Evolutionary conservation across 257 asterid species (phyloP), one percentile per base, ranked within the genome.

Genomic region (Fraxinus quadrangulata): DNA sequence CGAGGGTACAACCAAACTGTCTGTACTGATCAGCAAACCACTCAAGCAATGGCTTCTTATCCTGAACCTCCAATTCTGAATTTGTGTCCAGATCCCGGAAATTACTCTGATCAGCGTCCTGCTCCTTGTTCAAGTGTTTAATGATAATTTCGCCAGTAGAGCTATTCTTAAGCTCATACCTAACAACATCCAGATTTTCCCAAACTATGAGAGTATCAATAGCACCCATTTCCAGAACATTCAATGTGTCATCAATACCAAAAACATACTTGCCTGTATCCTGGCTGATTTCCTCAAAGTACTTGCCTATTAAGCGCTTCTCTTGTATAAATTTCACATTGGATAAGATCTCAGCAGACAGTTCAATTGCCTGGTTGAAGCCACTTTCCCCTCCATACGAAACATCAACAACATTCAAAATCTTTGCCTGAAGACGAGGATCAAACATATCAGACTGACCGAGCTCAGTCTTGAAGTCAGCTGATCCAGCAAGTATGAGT

Each of bases 291-390:
- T 77, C 81, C 63, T 77, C 76, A 56, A 77, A 77, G 33, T 70
- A 77, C 76, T 77, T 77, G 36, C 76, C 76, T 21, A 70, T 77
- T 67, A 77, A 65, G 24, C 56, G 56, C 76, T 70, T 77, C 45
- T 77, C 81, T 77, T 77, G 76, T 47, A 77, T 70, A 70, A 77
- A 77, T 70, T 77, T 77, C 42, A 77, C 81, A 77, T 77, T 77
- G 63, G 76, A 69, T 34, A 77, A 70, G 71, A 77, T 77, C 69
- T 77, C 81, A 51, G 71, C 76, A 21, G 81, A 70, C 2, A 77
- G 42, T 67, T 77, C 76, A 70, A 70, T 77, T 28, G 76, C 76
- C 39, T 77, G 81, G 39, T 77, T 77, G 45, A 77, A 75, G 24
- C 79, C 79, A 65, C 61, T 75, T 75, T 75, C 78, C 6, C 78